phyloP scores from a whole-genome alignment of 2,329 filamentous ascomycete species.

The Cylindrodendrum hubeiense region DNA sequence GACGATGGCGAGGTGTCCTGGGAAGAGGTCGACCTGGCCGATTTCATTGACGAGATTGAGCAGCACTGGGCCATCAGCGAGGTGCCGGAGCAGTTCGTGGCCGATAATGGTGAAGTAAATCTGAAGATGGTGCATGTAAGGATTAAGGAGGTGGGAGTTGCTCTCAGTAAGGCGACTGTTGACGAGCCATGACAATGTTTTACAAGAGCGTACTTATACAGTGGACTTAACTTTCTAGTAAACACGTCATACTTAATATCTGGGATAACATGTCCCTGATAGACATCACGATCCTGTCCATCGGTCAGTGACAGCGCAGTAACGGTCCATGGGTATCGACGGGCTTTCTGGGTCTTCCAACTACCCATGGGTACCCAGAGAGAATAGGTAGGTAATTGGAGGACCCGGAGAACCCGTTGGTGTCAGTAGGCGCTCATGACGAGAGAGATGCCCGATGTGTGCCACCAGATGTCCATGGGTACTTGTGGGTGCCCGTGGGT shows the following conservation, averaged over 20 bases:
- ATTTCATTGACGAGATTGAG: constrained; percentile 31
- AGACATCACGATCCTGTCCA: neutral
- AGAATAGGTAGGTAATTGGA: neutral
- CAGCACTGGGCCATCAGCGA: constrained; percentile 19
- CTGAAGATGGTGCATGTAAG: constrained; percentile 15
- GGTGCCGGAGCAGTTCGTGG: constrained; percentile 21
- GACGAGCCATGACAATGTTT: neutral
- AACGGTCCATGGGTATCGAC: neutral
- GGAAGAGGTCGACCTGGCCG: constrained; percentile 21
- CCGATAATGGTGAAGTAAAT: constrained; percentile 15
- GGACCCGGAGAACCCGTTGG: neutral
- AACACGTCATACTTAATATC: neutral
- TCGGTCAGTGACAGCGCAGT: neutral
- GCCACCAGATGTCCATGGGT: no score
- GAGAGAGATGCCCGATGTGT: no score
- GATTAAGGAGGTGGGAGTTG: constrained; percentile 4
- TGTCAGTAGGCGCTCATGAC: no score
- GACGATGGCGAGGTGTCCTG: neutral
- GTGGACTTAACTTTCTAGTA: neutral
- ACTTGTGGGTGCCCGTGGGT: no score
- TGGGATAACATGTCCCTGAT: neutral
- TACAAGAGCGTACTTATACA: no score
- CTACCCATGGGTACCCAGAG: neutral
- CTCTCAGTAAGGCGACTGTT: neutral
- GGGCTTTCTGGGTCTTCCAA: neutral